Evolutionary conservation across 2,329 filamentous ascomycete genomes (phyloP).

Genomic region (Fusarium graminum): DNA sequence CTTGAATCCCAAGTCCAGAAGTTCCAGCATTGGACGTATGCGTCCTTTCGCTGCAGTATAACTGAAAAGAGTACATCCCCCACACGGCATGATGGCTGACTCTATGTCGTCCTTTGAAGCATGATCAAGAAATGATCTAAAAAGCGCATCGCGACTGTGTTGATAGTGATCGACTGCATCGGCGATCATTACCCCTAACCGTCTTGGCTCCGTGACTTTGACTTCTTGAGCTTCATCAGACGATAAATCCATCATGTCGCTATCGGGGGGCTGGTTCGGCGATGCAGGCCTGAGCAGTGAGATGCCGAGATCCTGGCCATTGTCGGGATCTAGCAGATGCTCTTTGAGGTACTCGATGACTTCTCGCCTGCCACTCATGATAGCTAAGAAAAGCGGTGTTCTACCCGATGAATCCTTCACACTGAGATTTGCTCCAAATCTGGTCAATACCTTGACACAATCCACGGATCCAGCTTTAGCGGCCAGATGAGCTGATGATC

Average conservation of each 20-base stretch:
- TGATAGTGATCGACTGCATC: conserved; percentile 29
- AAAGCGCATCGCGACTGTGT: conserved; percentile 5
- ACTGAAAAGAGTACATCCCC: conserved; percentile 45
- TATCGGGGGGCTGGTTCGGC: background rate
- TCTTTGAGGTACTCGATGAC: conserved; percentile 38
- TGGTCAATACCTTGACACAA: conserved; percentile 36
- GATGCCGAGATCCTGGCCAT: conserved; percentile 19
- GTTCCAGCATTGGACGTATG: conserved; percentile 35
- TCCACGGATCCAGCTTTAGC: conserved; percentile 32
- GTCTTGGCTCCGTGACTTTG: conserved; percentile 4
- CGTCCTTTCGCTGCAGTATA: conserved; percentile 22
- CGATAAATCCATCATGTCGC: background rate
- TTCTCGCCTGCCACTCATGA: conserved; percentile 20
- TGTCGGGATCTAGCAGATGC: conserved; percentile 15
- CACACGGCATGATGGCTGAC: conserved; percentile 42
- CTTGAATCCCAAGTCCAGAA: conserved; percentile 35
- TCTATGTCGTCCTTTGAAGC: conserved; percentile 33
- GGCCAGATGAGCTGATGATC: conserved; percentile 42
- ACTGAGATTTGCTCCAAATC: conserved; percentile 29
- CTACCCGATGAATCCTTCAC: conserved; percentile 31
- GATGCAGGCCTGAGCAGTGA: background rate
- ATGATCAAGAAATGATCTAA: conserved; percentile 31
- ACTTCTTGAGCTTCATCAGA: background rate
- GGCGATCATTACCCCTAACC: conserved; percentile 35
- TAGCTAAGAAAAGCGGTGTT: conserved; percentile 40